These are phyloP conservation scores for Helotiales sp. DNA, from an alignment of 2,329 filamentous ascomycete species.

Conservation along the genomic window DNA sequence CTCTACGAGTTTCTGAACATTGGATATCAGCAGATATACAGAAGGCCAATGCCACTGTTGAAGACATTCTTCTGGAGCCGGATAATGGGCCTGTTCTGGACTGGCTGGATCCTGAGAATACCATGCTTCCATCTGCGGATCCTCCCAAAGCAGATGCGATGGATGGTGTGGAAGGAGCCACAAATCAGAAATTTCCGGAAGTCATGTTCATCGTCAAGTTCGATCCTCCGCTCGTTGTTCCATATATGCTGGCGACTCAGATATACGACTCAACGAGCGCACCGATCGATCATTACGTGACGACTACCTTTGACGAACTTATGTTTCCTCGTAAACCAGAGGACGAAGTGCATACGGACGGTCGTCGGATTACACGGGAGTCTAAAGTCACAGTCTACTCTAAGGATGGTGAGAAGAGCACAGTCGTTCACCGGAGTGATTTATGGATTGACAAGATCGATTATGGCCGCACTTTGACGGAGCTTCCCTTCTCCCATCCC, in stretches of 20 bases:
- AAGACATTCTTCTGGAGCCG: constrained; percentile 47
- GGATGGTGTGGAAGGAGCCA: constrained; percentile 56
- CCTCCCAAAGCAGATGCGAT: constrained; percentile 57
- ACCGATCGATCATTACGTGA: constrained; percentile 61
- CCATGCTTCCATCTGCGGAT: constrained; percentile 55
- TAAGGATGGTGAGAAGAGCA: constrained; percentile 34
- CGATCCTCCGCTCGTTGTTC: constrained; percentile 74
- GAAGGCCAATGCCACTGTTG: constrained; percentile 56
- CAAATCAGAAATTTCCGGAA: constrained; percentile 63
- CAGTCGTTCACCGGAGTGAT: constrained; percentile 57
- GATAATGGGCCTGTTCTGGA: constrained; percentile 56
- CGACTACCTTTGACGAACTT: constrained; percentile 54
- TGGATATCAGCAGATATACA: constrained; percentile 75
- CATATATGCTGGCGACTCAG: constrained; percentile 65
- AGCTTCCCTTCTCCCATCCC: constrained; percentile 78
- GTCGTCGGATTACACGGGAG: constrained; percentile 57
- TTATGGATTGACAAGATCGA: constrained; percentile 76
- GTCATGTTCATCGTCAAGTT: constrained; percentile 77
- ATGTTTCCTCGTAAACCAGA: constrained; percentile 54
- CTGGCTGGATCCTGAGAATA: constrained; percentile 75
- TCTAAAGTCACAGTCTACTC: constrained; percentile 52
- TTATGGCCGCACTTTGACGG: constrained; percentile 68
- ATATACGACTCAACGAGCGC: constrained; percentile 64
- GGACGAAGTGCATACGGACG: constrained; percentile 58
- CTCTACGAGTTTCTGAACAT: constrained; percentile 72